Evolutionary conservation across 2,329 filamentous ascomycete genomes (phyloP), one percentile per base, ranked within the genome.

Genomic region (Furcasterigmium sp.): DNA sequence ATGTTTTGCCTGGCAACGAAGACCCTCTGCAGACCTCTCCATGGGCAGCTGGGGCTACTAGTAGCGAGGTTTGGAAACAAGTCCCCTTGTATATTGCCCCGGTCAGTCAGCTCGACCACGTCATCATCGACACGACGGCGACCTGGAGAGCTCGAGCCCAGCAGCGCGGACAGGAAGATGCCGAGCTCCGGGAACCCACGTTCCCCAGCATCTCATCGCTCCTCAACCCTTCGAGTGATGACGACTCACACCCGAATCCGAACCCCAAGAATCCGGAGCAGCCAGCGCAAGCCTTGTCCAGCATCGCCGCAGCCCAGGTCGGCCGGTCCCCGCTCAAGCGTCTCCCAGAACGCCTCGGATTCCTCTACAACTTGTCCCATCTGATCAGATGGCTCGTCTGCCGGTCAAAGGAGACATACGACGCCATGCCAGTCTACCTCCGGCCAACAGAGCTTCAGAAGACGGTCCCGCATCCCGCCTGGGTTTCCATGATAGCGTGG

Each of bases 181-280:
- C 52, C n/a, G 44, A 46, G 36, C 35, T 41, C 10, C 40, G 42
- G 2, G 39, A 48, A n/a, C 39, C 49, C 1, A 35, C 41, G 8
- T 58, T 57, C 25, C 53, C 53, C 2, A 55, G 53, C 40, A 56
- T 58, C 23, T 51, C 51, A 1, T 56, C 53, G 0, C 51, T 57
- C 2, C 43, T 57, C 20, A 51, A 53, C 42, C 50, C 50, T n/a
- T 14, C 11, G 11, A 26, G 11, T 15, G 8, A 11, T 32, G 10
- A 13, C 8, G 29, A 32, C 23, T 7, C 7, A 11, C 7, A 26
- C n/a, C n/a, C n/a, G 23, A 26, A 26, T 26, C 7, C 7, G 11
- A 26, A 26, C 11, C 7, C 23, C 23, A 26, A 26, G 7, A n/a
- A 26, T 11, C 23, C 7, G 11, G 23, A 26, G 23, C 23, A 26